Evolutionary conservation across 2,329 filamentous ascomycete species (phyloP).

Genomic region (Anthostomella pinea): DNA sequence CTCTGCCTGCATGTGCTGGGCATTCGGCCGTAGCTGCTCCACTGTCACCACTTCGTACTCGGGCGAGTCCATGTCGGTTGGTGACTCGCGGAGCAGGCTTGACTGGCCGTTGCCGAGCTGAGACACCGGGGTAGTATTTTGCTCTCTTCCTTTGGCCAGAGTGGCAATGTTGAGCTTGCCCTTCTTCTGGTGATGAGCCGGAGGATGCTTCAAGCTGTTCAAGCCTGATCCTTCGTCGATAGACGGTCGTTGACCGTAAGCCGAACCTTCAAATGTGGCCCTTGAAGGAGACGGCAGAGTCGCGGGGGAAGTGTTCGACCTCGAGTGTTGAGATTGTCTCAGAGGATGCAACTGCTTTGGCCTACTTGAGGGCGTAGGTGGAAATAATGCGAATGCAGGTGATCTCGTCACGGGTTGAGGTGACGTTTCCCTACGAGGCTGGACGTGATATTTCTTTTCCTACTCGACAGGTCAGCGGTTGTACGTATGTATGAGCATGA

Average conservation of each 20-base stretch:
- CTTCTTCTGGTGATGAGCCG: slow-evolving; percentile 18
- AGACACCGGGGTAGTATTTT: slow-evolving; percentile 10
- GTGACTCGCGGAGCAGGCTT: slow-evolving; percentile 41
- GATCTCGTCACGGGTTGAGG: slow-evolving; percentile 45
- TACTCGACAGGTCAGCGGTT: slow-evolving; percentile 15
- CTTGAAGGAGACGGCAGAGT: slow-evolving; percentile 42
- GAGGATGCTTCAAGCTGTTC: slow-evolving; percentile 14
- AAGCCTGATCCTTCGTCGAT: slow-evolving; percentile 6
- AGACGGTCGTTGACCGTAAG: slow-evolving; percentile 18
- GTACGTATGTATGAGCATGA: background rate
- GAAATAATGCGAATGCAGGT: slow-evolving; percentile 46
- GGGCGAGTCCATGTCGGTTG: slow-evolving; percentile 27
- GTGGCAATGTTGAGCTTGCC: slow-evolving; percentile 25
- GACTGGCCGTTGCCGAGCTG: slow-evolving; percentile 36
- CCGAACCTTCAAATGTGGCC: slow-evolving; percentile 31
- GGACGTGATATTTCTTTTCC: slow-evolving; percentile 12
- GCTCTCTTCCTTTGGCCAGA: slow-evolving; percentile 18
- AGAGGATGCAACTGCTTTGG: slow-evolving; percentile 20
- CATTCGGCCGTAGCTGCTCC: slow-evolving; percentile 31
- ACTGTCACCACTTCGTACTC: slow-evolving; percentile 25
- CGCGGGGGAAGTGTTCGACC: slow-evolving; percentile 56
- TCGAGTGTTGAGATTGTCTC: slow-evolving; percentile 38
- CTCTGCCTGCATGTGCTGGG: slow-evolving; percentile 34
- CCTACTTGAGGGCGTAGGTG: slow-evolving; percentile 31
- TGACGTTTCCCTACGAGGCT: slow-evolving; percentile 45